phyloP scores from a whole-genome alignment of 768 basidiomycete species.

The Rhizopogon rudus region DNA sequence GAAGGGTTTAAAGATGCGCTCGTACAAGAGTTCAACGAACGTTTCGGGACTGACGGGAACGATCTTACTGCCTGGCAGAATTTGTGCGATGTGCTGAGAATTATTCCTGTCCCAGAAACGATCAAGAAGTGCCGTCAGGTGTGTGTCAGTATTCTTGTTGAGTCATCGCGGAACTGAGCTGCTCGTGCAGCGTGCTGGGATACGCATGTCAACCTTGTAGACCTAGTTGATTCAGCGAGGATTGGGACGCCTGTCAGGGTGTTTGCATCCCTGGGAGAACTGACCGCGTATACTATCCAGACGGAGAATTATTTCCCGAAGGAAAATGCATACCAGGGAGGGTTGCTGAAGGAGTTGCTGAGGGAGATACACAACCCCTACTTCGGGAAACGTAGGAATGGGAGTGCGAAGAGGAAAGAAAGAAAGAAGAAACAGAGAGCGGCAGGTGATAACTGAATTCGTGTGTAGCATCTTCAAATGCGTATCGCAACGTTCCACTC shows the following conservation, averaged over 20 bases:
- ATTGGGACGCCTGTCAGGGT: slow-evolving; percentile 8
- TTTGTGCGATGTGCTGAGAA: neutral
- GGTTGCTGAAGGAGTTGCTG: slow-evolving; percentile 24
- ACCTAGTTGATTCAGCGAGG: slow-evolving; percentile 21
- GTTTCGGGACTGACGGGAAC: slow-evolving; percentile 5
- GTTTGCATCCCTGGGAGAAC: slow-evolving; percentile 17
- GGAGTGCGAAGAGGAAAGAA: slow-evolving; percentile 13
- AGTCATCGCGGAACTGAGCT: neutral
- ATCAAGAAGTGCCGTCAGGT: neutral
- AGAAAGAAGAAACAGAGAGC: slow-evolving; percentile 11
- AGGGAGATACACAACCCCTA: slow-evolving; percentile 11
- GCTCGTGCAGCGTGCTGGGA: slow-evolving; percentile 1
- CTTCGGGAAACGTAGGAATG: slow-evolving; percentile 12
- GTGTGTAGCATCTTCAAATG: neutral
- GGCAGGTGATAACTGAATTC: neutral
- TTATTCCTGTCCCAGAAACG: neutral
- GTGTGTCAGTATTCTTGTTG: neutral
- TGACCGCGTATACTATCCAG: slow-evolving; percentile 17
- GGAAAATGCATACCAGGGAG: slow-evolving; percentile 20
- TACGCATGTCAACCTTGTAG: slow-evolving; percentile 26
- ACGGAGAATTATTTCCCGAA: slow-evolving; percentile 21
- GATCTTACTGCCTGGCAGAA: slow-evolving; percentile 5
- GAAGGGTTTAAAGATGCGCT: slow-evolving; percentile 3
- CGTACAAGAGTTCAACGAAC: slow-evolving; percentile 5
- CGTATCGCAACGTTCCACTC: neutral